Base-by-base conservation (phyloP, 1,284 basidiomycete species). In the Phlebopus sp. region DNA sequence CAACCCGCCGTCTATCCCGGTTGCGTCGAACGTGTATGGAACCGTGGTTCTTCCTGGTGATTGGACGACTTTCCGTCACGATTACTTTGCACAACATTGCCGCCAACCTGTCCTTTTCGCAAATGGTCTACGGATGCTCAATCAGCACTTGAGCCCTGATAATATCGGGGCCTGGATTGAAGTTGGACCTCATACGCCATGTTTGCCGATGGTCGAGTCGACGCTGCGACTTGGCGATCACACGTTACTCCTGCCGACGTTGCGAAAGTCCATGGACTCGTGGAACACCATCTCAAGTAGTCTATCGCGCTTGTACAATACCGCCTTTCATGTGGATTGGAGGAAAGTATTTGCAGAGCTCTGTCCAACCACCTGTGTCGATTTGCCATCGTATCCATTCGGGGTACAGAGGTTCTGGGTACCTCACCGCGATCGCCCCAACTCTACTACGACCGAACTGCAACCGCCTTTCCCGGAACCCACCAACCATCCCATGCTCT, bases 301-400 rank as follows among this genome's bases (percentile, higher is more conserved):
- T 17, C 62, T 86, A 18, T 66, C 75, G 10, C 69, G 69, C 37
- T 58, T 88, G 9, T 86, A 80, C 58, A 54, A 59, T 4, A 72
- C 69, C 3, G 58, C 63, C 17, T 47, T 70, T 30, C 51, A 63
- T 2, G 47, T 87, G 18, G 52, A 70, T 15, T 87, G 86, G 85
- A 70, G 78, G 19, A 59, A 68, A 11, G 71, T 79, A 3, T 88
- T 81, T 55, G 55, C 70, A 0, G 75, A 80, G 46, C 53, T 80
- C 2, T 55, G 69, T 1, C 52, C 66, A 2, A 56, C 66, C 3
- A 64, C 67, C 10, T 76, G 75, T 51, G 55, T 75, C 10, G 73
- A 75, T 48, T 62, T 86, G 10, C 86, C 86, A 0, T 66, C 72
- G 2, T 88, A 87, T 59, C 83, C 83, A 0, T 84, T 86, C 56